phyloP scores from a whole-genome alignment of 805 yeast genomes.

The Nakazawaea populi region DNA sequence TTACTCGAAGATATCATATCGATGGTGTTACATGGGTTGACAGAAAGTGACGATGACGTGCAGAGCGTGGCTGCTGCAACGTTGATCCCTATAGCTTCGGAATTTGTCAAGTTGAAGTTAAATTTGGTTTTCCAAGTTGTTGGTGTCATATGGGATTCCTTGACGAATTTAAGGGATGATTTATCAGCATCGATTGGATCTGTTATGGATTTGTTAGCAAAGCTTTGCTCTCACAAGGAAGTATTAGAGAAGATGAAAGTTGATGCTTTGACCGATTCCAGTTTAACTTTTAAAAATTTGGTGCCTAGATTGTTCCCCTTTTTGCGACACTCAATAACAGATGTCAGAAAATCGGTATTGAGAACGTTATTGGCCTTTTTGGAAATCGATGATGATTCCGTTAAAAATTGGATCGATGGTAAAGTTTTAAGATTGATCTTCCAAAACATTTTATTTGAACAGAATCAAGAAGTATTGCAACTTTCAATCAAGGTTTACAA shows the following conservation, averaged over 20 bases:
- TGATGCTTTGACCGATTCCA: conserved; percentile 45
- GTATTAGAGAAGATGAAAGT: conserved; percentile 69
- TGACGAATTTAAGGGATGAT: conserved; percentile 83
- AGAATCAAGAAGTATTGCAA: conserved; percentile 63
- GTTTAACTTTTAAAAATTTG: conserved; percentile 60
- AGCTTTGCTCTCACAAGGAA: conserved; percentile 73
- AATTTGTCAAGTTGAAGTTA: conserved; percentile 64
- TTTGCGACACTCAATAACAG: conserved; percentile 86
- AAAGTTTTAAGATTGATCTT: conserved; percentile 68
- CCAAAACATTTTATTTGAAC: conserved; percentile 88
- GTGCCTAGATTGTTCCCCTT: conserved; percentile 94
- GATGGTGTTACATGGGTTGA: conserved; percentile 82
- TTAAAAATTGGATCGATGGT: conserved; percentile 70
- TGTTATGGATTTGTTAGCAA: conserved; percentile 89
- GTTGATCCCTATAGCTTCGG: conserved; percentile 81
- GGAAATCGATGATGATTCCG: conserved; percentile 37
- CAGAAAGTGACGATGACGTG: conserved; percentile 84
- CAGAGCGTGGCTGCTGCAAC: conserved; percentile 97
- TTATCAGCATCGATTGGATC: conserved; percentile 92
- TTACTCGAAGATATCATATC: conserved; percentile 66
- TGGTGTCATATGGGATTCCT: conserved; percentile 84
- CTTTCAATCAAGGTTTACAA: conserved; percentile 60
- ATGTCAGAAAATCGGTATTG: conserved; percentile 84
- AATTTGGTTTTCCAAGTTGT: conserved; percentile 42
- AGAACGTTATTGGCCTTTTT: conserved; percentile 76